Conservation (phyloP, 345 rosid species). For the Eucalyptus guilfoylei region DNA sequence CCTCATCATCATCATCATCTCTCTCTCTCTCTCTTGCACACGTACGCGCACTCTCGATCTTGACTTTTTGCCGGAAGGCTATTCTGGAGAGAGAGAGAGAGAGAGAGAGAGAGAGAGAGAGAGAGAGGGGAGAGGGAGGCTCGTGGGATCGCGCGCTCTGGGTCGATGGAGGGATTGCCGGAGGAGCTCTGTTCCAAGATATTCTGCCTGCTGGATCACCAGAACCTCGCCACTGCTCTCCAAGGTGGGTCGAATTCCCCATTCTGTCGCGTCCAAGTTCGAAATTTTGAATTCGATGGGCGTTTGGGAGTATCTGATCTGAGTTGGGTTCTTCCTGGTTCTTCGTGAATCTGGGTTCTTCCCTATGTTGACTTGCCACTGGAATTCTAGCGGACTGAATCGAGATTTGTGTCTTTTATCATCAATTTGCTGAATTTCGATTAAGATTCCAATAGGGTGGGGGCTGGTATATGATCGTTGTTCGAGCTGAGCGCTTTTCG, state of each 20-base stretch:
- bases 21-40: not conserved
- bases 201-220: slow-evolving; percentile 36
- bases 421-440: not conserved
- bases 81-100: not conserved
- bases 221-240: slow-evolving; percentile 30
- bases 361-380: not conserved
- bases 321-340: not conserved
- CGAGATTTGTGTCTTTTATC: not conserved
- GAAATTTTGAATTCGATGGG: not conserved
- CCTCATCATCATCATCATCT: not conserved
- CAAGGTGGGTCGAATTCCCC: slow-evolving; percentile 16
- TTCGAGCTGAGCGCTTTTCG: not conserved
- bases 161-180: slow-evolving; percentile 33
- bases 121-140: not conserved
- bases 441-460: not conserved
- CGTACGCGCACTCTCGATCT: not conserved
- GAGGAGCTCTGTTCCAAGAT: slow-evolving; percentile 28
- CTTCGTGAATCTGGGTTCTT: not conserved
- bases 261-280: not conserved
- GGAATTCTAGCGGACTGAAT: not conserved
- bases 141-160: not conserved
- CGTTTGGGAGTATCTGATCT: not conserved
- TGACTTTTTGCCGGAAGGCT: not conserved
- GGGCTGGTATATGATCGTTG: not conserved
- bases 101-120: not conserved